phyloP scores from a whole-genome alignment of 2,329 filamentous ascomycete species.

The Clarireedia homoeocarpa region DNA sequence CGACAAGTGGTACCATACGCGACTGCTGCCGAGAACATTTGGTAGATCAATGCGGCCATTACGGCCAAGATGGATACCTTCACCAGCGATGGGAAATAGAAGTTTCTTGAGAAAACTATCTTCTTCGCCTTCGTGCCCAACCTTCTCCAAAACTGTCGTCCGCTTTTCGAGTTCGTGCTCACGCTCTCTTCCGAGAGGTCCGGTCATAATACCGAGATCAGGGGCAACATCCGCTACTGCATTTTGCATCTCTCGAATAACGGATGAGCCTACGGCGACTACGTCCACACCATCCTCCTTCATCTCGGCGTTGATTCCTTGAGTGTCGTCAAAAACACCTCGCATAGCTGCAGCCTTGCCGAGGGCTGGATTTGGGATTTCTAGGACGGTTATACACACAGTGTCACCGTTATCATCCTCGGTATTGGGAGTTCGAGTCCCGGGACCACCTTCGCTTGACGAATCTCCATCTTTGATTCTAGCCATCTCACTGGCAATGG shows the following conservation, averaged over 20 bases:
- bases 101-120: constrained; percentile 77
- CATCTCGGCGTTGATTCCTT: constrained; percentile 95
- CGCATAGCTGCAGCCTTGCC: constrained; percentile 86
- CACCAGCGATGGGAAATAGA: constrained; percentile 67
- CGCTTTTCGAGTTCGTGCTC: constrained; percentile 75
- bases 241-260: constrained; percentile 78
- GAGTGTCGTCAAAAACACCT: constrained; percentile 84
- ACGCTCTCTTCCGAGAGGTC: constrained; percentile 59
- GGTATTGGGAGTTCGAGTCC: constrained; percentile 55
- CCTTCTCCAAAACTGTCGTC: constrained; percentile 77
- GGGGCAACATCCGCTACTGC: constrained; percentile 70
- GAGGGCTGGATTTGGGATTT: constrained; percentile 70
- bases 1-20: constrained; percentile 90
- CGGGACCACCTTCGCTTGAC: constrained; percentile 55
- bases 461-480: constrained; percentile 58
- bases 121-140: constrained; percentile 71
- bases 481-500: constrained; percentile 70
- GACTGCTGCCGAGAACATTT: constrained; percentile 68
- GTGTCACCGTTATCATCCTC: constrained; percentile 71
- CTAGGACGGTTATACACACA: constrained; percentile 81
- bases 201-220: constrained; percentile 68
- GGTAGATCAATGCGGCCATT: constrained; percentile 72
- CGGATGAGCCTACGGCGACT: constrained; percentile 64
- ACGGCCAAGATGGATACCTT: constrained; percentile 75
- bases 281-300: constrained; percentile 88